Evolutionary conservation across 192 early-diverging fungal genomes (phyloP), one percentile per base, ranked within the genome.

Genomic region (Linnemannia zychae): DNA sequence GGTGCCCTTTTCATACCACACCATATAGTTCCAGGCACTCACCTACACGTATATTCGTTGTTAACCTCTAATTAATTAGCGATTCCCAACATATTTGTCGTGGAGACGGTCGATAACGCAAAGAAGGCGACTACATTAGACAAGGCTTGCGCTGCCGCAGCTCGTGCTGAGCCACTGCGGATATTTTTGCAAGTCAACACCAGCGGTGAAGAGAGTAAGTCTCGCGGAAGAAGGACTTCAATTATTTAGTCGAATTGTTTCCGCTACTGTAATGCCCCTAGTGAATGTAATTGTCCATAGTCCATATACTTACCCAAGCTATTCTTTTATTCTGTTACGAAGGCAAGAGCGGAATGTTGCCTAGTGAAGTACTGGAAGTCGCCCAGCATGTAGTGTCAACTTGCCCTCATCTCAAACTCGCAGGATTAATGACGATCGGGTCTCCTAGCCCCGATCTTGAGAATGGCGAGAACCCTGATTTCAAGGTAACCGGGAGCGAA

Each of bases 141-240:
- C 82, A 97, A 96, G 60, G 94, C 94, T 0, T 96, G 96, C 84
- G 88, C 76, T 0, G 48, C 78, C 38, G 88, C 90, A 9, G 86
- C 89, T 1, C 79, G 92, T 52, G 44, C 67, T 22, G 72, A 75
- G 5, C 93, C 92, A 2, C 89, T 99, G 37, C 88, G 92, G 65
- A 93, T 99, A 20, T 98, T 96, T 89, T 86, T 99, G 52, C 98
- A 99, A 87, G 92, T 99, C 53, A 99, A 99, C 88, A 99, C 98
- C 0, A 97, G 96, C 88, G 91, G 90, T 9, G 98, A 99, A 89
- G 94, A 93, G 69, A 92, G 94, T 94, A 88, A 74, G 88, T 78
- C 50, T 50, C 31, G 36, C 7, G 1, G 15, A 7, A 13, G 1
- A 40, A 76, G 15, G 48, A 0, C 2, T 1, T 24, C 5, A 17